Percentiles rank a stretch among this genome's conserved stretches.
These are phyloP conservation scores for Phytophthora meadii DNA, from an alignment of 352 stramenopile species.

Conservation along the genomic window DNA sequence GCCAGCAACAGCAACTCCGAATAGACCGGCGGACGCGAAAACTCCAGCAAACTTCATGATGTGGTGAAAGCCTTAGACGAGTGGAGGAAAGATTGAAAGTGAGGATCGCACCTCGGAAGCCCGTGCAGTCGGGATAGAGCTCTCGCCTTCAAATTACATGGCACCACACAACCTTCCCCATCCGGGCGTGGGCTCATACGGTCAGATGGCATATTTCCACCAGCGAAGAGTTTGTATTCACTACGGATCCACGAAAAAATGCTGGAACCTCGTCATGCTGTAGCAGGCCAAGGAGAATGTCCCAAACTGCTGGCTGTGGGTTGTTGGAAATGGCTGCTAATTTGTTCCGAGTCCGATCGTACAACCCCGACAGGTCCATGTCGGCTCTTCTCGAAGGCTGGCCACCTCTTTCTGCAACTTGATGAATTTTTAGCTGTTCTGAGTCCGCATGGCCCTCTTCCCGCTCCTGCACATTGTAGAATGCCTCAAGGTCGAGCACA, in stretches of 20 bases:
- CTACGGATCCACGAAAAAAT: constrained; percentile 7
- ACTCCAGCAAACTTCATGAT: constrained; percentile 28
- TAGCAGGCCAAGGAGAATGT: constrained; percentile 1
- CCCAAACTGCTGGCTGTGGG: background rate
- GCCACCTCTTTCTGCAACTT: constrained; percentile 27
- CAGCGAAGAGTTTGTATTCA: constrained; percentile 7
- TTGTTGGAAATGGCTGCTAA: constrained; percentile 21
- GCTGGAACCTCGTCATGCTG: background rate
- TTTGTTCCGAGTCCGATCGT: constrained; percentile 66
- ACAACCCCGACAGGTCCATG: constrained; percentile 55
- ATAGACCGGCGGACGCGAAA: constrained; percentile 22
- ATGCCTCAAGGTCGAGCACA: constrained; percentile 43
- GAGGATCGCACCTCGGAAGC: constrained; percentile 10
- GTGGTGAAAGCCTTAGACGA: constrained; percentile 9
- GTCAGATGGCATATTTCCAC: constrained; percentile 15
- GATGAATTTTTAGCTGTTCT: constrained; percentile 32
- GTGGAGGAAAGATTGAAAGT: constrained; percentile 28
- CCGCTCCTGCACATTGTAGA: constrained; percentile 27
- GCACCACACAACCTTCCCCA: constrained; percentile 26
- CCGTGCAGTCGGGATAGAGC: constrained; percentile 34
- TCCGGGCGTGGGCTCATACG: constrained; percentile 17
- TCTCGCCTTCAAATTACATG: constrained; percentile 11
- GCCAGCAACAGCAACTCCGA: constrained; percentile 22
- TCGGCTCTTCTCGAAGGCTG: constrained; percentile 43
- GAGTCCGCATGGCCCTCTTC: constrained; percentile 15